Evolutionary conservation across 2,329 filamentous ascomycete species (phyloP).

Genomic region (Karstenula rhodostoma): DNA sequence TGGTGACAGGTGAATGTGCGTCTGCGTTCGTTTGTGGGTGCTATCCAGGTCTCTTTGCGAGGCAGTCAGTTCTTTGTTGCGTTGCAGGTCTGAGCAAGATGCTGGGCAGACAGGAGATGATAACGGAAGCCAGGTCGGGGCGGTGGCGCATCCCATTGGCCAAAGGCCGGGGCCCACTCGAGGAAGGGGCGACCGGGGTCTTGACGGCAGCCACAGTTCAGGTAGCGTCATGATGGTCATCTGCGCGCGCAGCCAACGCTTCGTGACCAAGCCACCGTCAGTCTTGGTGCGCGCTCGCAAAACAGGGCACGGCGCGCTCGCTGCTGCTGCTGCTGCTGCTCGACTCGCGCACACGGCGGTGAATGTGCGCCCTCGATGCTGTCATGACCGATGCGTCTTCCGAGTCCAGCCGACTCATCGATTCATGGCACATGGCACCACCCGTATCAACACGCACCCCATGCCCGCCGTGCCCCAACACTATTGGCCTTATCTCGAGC

Average conservation of each 20-base stretch:
- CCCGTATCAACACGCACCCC: conserved; percentile 37
- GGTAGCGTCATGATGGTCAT: conserved; percentile 12
- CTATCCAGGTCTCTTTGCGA: conserved; percentile 6
- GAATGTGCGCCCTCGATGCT: conserved; percentile 1
- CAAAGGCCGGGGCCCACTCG: background rate
- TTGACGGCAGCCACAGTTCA: conserved; percentile 8
- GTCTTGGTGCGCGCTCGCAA: background rate
- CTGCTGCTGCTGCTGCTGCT: conserved; percentile 7
- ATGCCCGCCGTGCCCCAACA: conserved; percentile 30
- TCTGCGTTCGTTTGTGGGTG: background rate
- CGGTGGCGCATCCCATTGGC: conserved; percentile 5
- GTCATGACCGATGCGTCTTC: conserved; percentile 22
- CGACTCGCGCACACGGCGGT: background rate
- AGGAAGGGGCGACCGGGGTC: conserved; percentile 10
- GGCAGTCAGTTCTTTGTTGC: conserved; percentile 15
- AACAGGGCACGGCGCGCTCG: conserved; percentile 3
- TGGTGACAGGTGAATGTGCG: background rate
- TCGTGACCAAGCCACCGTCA: conserved; percentile 9
- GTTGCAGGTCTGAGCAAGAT: conserved; percentile 12
- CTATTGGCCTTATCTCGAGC: conserved; percentile 46
- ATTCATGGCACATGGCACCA: conserved; percentile 20
- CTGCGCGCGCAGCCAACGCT: conserved; percentile 8
- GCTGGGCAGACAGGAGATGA: conserved; percentile 19
- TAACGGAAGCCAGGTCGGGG: conserved; percentile 7
- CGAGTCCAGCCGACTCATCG: conserved; percentile 38